These are phyloP conservation scores for Ophiostoma sp. DNA, from an alignment of 2,329 filamentous ascomycete species.

Conservation along the genomic window DNA sequence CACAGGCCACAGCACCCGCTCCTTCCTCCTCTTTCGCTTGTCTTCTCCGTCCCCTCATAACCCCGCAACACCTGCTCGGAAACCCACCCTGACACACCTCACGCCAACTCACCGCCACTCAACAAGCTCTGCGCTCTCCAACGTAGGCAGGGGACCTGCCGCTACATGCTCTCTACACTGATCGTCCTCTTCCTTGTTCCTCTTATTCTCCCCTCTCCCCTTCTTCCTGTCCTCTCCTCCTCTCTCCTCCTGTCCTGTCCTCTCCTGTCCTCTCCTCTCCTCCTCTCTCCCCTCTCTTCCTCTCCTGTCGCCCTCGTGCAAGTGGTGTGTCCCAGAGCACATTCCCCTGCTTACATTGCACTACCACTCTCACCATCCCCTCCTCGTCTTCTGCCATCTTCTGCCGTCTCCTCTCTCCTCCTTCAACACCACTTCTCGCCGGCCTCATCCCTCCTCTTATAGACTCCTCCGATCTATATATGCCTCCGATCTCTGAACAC, in stretches of 20 bases:
- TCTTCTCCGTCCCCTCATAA: slow-evolving; percentile 15
- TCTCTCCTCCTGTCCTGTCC: neutral
- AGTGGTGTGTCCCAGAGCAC: slow-evolving; percentile 13
- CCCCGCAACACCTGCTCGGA: slow-evolving; percentile 15
- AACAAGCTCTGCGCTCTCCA: neutral
- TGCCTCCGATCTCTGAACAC: too few relatives aligned
- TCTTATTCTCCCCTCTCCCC: slow-evolving; percentile 8
- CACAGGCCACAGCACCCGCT: neutral
- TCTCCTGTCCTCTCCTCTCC: neutral
- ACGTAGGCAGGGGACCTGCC: neutral
- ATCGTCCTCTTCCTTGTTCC: neutral
- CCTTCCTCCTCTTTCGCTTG: slow-evolving; percentile 15
- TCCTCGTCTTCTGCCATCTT: neutral
- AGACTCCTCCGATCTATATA: too few relatives aligned
- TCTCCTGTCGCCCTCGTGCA: neutral
- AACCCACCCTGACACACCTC: slow-evolving; percentile 16
- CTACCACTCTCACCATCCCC: neutral
- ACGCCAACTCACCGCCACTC: slow-evolving; percentile 23
- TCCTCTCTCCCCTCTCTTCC: neutral
- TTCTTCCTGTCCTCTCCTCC: slow-evolving; percentile 1
- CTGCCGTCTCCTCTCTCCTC: neutral
- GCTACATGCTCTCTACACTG: neutral
- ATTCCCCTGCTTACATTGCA: slow-evolving; percentile 2
- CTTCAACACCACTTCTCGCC: neutral
- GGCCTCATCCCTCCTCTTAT: neutral